Conservation (phyloP, 371 early-diverging fungal genomes). For the Mortierella sp. region DNA sequence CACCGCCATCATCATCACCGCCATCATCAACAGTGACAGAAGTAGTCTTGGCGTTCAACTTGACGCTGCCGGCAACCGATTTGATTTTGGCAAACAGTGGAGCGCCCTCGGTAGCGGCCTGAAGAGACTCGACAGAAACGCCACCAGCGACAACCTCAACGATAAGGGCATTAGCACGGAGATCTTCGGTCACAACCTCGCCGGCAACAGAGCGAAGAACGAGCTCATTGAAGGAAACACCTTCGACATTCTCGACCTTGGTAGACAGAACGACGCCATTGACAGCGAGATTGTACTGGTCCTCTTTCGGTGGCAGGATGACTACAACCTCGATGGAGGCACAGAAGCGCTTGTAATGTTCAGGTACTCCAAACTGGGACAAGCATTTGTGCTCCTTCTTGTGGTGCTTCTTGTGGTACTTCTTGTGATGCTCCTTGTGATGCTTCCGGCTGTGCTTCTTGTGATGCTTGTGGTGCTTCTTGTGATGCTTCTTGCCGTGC, state of each 20-base stretch:
- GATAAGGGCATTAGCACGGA: conserved; percentile 15
- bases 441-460: conserved; percentile 17
- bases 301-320: conserved; percentile 10
- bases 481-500: no score
- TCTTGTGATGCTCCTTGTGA: conserved; percentile 6
- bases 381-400: no score
- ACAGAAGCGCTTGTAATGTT: conserved; percentile 17
- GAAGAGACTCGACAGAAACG: conserved; percentile 15
- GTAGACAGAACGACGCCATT: conserved; percentile 12
- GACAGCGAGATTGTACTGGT: conserved; percentile 11
- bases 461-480: conserved; percentile 29
- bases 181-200: conserved; percentile 8
- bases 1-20: conserved; percentile 10
- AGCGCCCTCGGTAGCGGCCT: conserved; percentile 11
- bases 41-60: conserved; percentile 15
- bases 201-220: conserved; percentile 17
- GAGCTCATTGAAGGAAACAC: conserved; percentile 15
- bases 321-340: conserved; percentile 20
- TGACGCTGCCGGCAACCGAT: conserved; percentile 7
- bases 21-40: conserved; percentile 2
- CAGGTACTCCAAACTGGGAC: no score
- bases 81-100: conserved; percentile 3
- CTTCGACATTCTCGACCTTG: conserved; percentile 1
- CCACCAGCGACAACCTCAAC: conserved; percentile 13
- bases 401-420: neutral